Base-by-base conservation (phyloP, 257 asterid genomes). In the Solanum peruvianum region DNA sequence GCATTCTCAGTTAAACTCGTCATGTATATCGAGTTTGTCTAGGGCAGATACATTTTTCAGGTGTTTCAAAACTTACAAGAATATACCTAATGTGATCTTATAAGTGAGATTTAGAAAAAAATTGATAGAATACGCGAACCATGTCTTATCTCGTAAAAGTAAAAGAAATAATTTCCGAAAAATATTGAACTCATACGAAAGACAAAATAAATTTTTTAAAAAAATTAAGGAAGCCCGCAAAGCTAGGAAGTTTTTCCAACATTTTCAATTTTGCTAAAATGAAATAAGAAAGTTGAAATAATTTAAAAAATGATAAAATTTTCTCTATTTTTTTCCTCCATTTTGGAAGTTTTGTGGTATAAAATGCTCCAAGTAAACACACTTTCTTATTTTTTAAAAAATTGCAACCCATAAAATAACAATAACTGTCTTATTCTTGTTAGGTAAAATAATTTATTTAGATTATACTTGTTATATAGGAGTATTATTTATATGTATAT, bases 121-220 rank as follows among this genome's bases (percentile, higher is more conserved):
- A 2, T 0, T 4, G 2, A 60, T 23, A 23, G 3, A 4, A 11
- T 60, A 23, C 1, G 13, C 1, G 4, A 21, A 60, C 2, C 6
- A 9, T 60, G 3, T 60, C 6, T 23, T 23, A 21, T 3, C 29
- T 23, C 1, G 1, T 60, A 60, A 60, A 60, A 60, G 5, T 23
- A 23, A 60, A 60, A 60, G 23, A 2, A 23, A 1, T 9, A 4
- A 9, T 9, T 21, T 60, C 0, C 3, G 1, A 23, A 60, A 10
- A n/a, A 60, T 0, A 23, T 60, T 23, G 0, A 1, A 58, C 21
- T 11, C 1, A 1, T 1, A 1, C 1, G 27, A 60, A 23, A 23
- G 7, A 10, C 14, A 60, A 60, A 60, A 9, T 60, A 60, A 23
- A 2, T 60, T 60, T 2, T 21, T 9, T 9, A 10, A 58, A 21